A percentile compares a stretch with the other conserved stretches of the same genome.
phyloP scores from a whole-genome alignment of 2,329 filamentous ascomycete genomes.

The Ascochyta lentis region DNA sequence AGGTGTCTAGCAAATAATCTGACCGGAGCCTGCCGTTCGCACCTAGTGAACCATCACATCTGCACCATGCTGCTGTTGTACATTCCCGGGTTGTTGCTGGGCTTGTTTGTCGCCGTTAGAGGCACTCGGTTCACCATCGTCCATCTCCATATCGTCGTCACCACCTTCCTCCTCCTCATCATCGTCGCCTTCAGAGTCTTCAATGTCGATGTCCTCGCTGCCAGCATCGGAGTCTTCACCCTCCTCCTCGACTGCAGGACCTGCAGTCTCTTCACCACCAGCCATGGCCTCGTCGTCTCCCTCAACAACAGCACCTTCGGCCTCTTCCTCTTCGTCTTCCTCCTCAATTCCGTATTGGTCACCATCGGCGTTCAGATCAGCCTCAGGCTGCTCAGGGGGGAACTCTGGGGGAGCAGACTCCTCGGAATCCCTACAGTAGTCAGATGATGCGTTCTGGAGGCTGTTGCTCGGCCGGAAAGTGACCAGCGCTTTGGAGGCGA shows the following conservation, averaged over 20 bases:
- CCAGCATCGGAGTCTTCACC: constrained; percentile 71
- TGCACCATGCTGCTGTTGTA: constrained; percentile 32
- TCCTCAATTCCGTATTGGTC: constrained; percentile 86
- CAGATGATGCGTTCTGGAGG: constrained; percentile 14
- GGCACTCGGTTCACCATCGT: constrained; percentile 54
- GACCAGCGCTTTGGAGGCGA: background rate
- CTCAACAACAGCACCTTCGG: constrained; percentile 55
- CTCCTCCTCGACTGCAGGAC: constrained; percentile 65
- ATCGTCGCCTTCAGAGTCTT: constrained; percentile 75
- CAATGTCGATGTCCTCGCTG: constrained; percentile 79
- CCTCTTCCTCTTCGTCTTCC: constrained; percentile 71
- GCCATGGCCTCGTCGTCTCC: constrained; percentile 79
- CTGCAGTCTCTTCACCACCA: constrained; percentile 65
- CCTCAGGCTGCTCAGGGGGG: constrained; percentile 96
- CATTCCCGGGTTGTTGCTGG: constrained; percentile 33
- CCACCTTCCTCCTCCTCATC: constrained; percentile 69
- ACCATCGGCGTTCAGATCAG: constrained; percentile 82
- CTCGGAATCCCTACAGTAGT: constrained; percentile 84
- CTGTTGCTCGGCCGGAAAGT: background rate
- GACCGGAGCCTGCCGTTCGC: background rate
- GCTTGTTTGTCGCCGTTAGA: constrained; percentile 45
- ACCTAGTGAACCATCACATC: constrained; percentile 53
- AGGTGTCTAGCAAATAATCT: background rate
- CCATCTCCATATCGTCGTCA: constrained; percentile 65
- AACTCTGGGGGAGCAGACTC: constrained; percentile 95